Evolutionary conservation across 192 early-diverging fungal species (phyloP).

Genomic region (Chytriomyces confervae): DNA sequence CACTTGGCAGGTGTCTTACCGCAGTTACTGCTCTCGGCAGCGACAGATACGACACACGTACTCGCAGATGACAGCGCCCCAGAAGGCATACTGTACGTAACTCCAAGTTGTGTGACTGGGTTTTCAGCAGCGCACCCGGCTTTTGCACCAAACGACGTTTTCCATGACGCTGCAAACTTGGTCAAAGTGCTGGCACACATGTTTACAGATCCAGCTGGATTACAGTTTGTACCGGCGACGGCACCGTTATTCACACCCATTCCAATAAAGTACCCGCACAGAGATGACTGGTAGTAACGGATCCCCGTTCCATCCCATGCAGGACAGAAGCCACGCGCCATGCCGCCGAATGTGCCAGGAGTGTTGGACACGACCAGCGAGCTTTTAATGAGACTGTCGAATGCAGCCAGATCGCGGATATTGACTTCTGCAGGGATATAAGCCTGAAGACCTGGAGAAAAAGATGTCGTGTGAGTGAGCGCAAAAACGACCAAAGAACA

Average conservation of each 20-base stretch:
- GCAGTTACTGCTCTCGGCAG: background rate
- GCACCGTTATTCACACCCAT: background rate
- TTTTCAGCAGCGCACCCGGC: background rate
- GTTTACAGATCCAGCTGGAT: background rate
- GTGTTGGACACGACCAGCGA: background rate
- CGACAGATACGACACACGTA: conserved; percentile 10
- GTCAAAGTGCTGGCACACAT: background rate
- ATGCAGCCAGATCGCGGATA: background rate
- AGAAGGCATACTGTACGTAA: too few species aligned
- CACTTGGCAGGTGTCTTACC: background rate
- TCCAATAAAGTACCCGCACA: conserved; percentile 17
- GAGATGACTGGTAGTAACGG: conserved; percentile 9
- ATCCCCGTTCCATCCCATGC: conserved; percentile 29
- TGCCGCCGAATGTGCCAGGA: background rate
- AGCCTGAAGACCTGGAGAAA: background rate
- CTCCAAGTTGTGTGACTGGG: background rate
- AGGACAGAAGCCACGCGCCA: conserved; percentile 5
- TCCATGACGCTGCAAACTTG: conserved; percentile 25
- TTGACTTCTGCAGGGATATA: background rate
- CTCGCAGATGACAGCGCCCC: too few species aligned
- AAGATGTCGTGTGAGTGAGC: too few species aligned
- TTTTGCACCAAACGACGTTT: background rate
- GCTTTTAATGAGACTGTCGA: conserved; percentile 1
- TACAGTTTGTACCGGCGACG: background rate
- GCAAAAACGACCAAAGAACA: background rate